phyloP scores from a whole-genome alignment of 495 filamentous ascomycete species.

The Niebla homalea region DNA sequence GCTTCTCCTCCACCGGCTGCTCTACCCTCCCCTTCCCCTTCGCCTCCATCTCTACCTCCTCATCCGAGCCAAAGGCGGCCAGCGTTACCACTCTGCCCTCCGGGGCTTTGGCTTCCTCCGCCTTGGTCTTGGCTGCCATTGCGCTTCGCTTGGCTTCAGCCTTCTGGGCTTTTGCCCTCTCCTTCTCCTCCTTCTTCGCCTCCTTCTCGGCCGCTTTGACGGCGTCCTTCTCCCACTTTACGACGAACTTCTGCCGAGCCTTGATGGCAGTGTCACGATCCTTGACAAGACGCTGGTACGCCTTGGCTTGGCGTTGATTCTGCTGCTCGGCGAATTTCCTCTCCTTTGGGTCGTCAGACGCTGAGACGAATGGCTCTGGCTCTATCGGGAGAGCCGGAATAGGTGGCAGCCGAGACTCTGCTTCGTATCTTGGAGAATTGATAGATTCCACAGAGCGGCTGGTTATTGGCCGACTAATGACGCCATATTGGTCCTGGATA shows the following conservation, averaged over 20 bases:
- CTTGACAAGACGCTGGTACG: constrained; percentile 48
- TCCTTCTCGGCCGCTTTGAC: constrained; percentile 28
- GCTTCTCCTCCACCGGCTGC: constrained; percentile 19
- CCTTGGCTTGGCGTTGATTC: constrained; percentile 40
- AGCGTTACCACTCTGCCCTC: neutral
- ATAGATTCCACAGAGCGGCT: neutral
- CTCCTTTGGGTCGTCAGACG: constrained; percentile 43
- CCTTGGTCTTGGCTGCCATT: constrained; percentile 14
- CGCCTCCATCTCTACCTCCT: constrained; percentile 14
- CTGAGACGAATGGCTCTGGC: constrained; percentile 35
- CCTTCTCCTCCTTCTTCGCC: constrained; percentile 17
- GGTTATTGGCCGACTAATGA: no score
- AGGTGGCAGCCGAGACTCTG: constrained; percentile 17
- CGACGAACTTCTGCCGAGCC: constrained; percentile 41
- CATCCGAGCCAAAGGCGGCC: constrained; percentile 5
- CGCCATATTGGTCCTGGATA: no score
- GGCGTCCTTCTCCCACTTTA: constrained; percentile 39
- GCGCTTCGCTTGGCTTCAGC: constrained; percentile 13
- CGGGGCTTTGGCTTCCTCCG: constrained; percentile 13
- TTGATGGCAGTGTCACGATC: constrained; percentile 48
- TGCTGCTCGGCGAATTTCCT: constrained; percentile 55
- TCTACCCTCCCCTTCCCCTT: constrained; percentile 9
- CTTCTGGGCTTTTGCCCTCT: constrained; percentile 17
- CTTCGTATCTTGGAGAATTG: neutral
- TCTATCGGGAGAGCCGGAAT: constrained; percentile 25